Evolutionary conservation across 2,329 filamentous ascomycete genomes (phyloP).

Genomic region (Calonectria naviculata): DNA sequence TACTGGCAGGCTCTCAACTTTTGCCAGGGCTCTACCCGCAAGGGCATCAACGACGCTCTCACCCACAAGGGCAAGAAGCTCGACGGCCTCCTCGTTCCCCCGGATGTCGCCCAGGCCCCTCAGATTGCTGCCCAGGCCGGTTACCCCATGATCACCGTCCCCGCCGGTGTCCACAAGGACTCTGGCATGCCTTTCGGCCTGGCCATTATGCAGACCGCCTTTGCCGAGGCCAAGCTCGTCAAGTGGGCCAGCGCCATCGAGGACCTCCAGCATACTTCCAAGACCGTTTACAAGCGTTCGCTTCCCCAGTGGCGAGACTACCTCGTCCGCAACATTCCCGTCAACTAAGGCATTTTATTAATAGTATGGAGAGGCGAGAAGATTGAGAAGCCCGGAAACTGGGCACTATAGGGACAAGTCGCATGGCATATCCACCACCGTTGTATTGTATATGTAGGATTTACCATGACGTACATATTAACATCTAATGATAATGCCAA

Average conservation of each 20-base stretch:
- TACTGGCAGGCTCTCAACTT: constrained; percentile 76
- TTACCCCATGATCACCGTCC: constrained; percentile 78
- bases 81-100: constrained; percentile 74
- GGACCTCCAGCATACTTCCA: constrained; percentile 60
- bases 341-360: constrained; percentile 41
- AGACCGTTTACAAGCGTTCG: constrained; percentile 58
- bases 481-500: constrained; percentile 26
- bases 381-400: not conserved
- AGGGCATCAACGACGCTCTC: constrained; percentile 78
- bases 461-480: constrained; percentile 14
- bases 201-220: constrained; percentile 69
- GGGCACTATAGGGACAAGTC: not conserved
- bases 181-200: constrained; percentile 72
- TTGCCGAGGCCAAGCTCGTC: constrained; percentile 67
- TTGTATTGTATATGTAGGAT: constrained; percentile 9
- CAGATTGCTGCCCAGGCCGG: constrained; percentile 81
- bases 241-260: constrained; percentile 73
- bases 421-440: not conserved
- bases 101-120: constrained; percentile 74
- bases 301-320: constrained; percentile 66
- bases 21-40: constrained; percentile 67
- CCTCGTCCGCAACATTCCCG: constrained; percentile 56
- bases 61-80: constrained; percentile 57
- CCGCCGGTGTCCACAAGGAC: constrained; percentile 66
- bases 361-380: not conserved